Evolutionary conservation across 352 stramenopile genomes (phyloP), one percentile per base, ranked within the genome.

Genomic region (Lagenidium giganteum): DNA sequence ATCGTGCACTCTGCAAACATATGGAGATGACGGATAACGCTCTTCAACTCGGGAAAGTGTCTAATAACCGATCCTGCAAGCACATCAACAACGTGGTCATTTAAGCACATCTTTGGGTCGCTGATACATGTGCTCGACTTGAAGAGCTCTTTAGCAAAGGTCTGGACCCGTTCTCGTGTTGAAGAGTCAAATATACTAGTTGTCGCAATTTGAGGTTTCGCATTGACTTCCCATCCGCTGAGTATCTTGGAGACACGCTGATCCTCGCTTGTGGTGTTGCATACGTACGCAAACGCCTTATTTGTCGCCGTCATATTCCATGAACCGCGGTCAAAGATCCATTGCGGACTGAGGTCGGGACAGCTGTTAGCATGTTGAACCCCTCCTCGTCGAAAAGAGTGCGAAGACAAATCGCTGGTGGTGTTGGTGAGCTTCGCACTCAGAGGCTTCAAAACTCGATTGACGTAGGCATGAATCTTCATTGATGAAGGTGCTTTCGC

Each of bases 381-480:
- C 3, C 36, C 50, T 3, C 50, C 38, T 13, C 40, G 32, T 8
- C 49, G 49, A 12, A 51, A 57, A 2, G 41, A 51, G 18, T 57
- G 49, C 2, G 49, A 57, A 6, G 49, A 38, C 29, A 57, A 46
- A 2, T 38, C 35, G 2, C 17, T 23, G 2, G 24, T 28, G 18
- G 43, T 27, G 6, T 36, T 20, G 5, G 28, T 33, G n/a, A n/a
- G n/a, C 26, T 2, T 16, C 2, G 3, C 2, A 7, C 8, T 11
- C 36, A 50, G 16, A 3, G 17, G 18, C 3, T 39, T 50, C 6
- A 62, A 22, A 18, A 62, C 31, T 3, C 40, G 41, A 29, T 57
- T 62, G 13, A 49, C 42, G 23, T 62, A 57, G 4, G 33, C 41
- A 16, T 56, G 40, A n/a, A 61, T 60, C 1, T n/a, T n/a, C n/a